Percentiles rank a stretch among this genome's conserved stretches.
Evolutionary conservation across 306 rosid species (phyloP).

Genomic region (Malus orientalis): DNA sequence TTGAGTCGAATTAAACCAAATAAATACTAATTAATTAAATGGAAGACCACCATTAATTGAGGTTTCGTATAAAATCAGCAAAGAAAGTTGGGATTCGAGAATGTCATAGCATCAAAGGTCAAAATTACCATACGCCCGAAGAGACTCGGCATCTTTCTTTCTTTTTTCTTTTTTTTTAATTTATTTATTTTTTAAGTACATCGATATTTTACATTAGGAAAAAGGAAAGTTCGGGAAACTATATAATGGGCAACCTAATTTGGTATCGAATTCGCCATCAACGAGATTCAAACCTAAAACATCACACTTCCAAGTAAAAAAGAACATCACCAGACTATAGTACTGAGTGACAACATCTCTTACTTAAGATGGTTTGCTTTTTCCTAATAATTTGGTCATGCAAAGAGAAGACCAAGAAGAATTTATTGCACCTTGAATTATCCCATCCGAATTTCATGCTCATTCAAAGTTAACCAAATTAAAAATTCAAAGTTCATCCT

Average conservation of each 20-base stretch:
- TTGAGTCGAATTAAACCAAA: not conserved
- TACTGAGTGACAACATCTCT: too few relatives aligned
- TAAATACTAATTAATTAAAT: not conserved
- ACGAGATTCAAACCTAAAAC: too few relatives aligned
- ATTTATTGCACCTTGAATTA: not conserved
- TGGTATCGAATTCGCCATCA: too few relatives aligned
- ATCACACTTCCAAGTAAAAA: too few relatives aligned
- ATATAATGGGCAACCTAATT: too few relatives aligned
- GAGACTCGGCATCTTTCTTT: too few relatives aligned
- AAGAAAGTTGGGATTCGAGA: not conserved
- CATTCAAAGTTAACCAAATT: not conserved
- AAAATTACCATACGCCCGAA: not conserved
- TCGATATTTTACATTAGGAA: too few relatives aligned
- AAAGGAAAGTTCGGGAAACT: accelerated
- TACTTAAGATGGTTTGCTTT: too few relatives aligned
- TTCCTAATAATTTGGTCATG: not conserved
- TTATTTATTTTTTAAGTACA: too few relatives aligned
- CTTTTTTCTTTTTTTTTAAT: too few relatives aligned
- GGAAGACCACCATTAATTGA: not conserved
- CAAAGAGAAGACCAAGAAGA: not conserved
- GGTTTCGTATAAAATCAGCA: not conserved
- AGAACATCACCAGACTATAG: too few relatives aligned
- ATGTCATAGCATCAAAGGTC: not conserved
- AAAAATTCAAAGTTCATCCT: not conserved
- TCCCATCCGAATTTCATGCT: not conserved